A percentile compares a stretch with the other conserved stretches of the same genome.
These are phyloP conservation scores for Sanguinoderma infundibulare DNA, from an alignment of 1,284 basidiomycete species.

Conservation along the genomic window DNA sequence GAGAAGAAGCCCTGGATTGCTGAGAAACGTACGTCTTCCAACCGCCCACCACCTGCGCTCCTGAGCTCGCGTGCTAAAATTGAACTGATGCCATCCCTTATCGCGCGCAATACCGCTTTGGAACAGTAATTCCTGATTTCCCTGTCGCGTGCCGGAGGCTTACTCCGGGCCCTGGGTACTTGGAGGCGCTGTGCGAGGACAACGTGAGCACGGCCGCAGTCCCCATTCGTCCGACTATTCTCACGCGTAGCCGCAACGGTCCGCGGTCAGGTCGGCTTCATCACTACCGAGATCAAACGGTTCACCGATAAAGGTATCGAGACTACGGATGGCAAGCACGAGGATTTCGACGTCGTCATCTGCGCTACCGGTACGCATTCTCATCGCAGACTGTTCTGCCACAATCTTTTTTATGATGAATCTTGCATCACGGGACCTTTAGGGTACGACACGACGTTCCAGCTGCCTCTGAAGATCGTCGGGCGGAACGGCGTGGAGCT, in stretches of 20 bases:
- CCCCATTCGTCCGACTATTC: too few species aligned
- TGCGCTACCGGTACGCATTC: slow-evolving; percentile 35
- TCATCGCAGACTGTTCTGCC: neutral
- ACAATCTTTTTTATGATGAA: too few species aligned
- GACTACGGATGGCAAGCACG: slow-evolving; percentile 53
- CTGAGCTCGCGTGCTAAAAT: neutral
- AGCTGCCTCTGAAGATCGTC: slow-evolving; percentile 54
- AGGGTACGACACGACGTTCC: slow-evolving; percentile 60
- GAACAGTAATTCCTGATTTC: slow-evolving; percentile 60
- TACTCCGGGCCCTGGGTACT: slow-evolving; percentile 68
- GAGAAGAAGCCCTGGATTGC: slow-evolving; percentile 62
- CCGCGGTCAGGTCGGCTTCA: slow-evolving; percentile 51
- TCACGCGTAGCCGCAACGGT: neutral
- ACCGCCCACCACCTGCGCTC: neutral
- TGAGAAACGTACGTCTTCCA: slow-evolving; percentile 48
- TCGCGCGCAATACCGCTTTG: too few species aligned
- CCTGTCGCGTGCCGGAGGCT: slow-evolving; percentile 58
- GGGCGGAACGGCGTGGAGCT: slow-evolving; percentile 54
- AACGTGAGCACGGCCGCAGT: slow-evolving; percentile 44
- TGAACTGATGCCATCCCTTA: neutral
- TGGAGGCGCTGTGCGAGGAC: slow-evolving; percentile 62
- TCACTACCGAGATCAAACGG: slow-evolving; percentile 52
- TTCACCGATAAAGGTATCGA: slow-evolving; percentile 60
- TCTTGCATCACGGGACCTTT: neutral
- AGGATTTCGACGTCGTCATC: slow-evolving; percentile 59